Base-by-base conservation (phyloP, 441 rosid genomes). In the Rhodomyrtus psidioides region DNA sequence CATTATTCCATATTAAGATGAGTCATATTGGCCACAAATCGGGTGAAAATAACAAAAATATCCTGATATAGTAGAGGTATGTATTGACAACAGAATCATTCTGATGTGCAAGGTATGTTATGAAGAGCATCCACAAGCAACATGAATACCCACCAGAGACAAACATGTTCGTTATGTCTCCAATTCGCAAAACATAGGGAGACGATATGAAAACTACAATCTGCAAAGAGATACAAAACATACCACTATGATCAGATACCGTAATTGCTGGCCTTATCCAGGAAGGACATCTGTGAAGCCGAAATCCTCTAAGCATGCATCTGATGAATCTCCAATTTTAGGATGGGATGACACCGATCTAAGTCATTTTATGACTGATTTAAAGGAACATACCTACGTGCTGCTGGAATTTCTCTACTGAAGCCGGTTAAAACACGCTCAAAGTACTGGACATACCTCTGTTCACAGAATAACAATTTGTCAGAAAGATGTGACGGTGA, bases 291-390 rank as follows among this genome's bases (percentile, higher is more conserved):
- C 89, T 92, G 88, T 90, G 95, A 89, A 96, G 91, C 82, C 95
- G 94, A 88, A 96, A 94, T 44, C 98, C 98, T 88, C 96, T 93
- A 15, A 96, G 94, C 95, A 94, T 95, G 92, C 99, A 96, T 91
- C 98, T 95, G 91, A 60, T 28, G 88, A 49, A 79, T 87, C 30
- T 81, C 87, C 87, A 82, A 87, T 76, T 81, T 87, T 79, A 91
- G 89, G 65, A 85, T 83, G 21, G 65, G 62, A 70, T 4, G 51
- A 30, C 34, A 82, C 84, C 9, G 86, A 83, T 59, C 23, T 76
- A 62, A 57, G 60, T 59, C 85, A 85, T 84, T 83, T 57, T 53
- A 82, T 85, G 82, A 86, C 86, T 87, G 24, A 46, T 53, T 74
- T 55, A 51, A 86, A 81, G 39, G 86, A 65, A 55, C 87, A 55